Conservation (phyloP, 768 basidiomycete genomes). For the Auricularia cornea region DNA sequence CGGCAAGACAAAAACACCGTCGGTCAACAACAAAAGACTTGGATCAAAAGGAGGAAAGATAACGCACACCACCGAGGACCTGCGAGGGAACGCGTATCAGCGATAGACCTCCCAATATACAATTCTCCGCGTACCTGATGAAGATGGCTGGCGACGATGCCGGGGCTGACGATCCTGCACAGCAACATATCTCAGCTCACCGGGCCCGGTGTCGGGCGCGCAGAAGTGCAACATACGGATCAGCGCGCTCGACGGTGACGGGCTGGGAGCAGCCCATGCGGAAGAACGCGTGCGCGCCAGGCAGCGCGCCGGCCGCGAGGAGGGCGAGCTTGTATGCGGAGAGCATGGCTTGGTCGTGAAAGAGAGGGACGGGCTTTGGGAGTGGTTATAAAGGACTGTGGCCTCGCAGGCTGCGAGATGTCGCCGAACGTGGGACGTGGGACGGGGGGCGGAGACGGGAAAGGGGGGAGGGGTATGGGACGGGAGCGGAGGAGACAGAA, state of each 20-base stretch:
- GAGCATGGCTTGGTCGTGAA: too few relatives aligned
- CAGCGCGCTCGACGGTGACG: constrained; percentile 3
- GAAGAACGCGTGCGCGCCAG: constrained; percentile 5
- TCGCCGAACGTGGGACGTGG: too few relatives aligned
- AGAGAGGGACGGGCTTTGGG: too few relatives aligned
- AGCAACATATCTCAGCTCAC: not conserved
- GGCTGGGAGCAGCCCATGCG: constrained; percentile 6
- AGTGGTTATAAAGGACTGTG: too few relatives aligned
- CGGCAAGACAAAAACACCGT: too few relatives aligned
- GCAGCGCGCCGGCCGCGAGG: not conserved
- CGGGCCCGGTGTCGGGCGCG: not conserved
- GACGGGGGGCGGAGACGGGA: too few relatives aligned
- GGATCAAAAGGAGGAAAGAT: not conserved
- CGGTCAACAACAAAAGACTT: not conserved
- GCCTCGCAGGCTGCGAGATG: too few relatives aligned
- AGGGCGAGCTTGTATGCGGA: too few relatives aligned
- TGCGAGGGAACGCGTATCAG: not conserved
- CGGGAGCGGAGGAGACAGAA: too few relatives aligned
- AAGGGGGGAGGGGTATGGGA: too few relatives aligned
- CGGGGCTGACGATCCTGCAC: constrained; percentile 5
- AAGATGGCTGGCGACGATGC: constrained; percentile 2
- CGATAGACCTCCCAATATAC: not conserved
- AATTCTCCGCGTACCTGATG: not conserved
- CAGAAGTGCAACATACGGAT: not conserved
- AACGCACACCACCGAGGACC: not conserved